Evolutionary conservation across 225 moss, liverwort and hornwort genomes (phyloP), one percentile per base, ranked within the genome.

Genomic region (Neckera pumila): DNA sequence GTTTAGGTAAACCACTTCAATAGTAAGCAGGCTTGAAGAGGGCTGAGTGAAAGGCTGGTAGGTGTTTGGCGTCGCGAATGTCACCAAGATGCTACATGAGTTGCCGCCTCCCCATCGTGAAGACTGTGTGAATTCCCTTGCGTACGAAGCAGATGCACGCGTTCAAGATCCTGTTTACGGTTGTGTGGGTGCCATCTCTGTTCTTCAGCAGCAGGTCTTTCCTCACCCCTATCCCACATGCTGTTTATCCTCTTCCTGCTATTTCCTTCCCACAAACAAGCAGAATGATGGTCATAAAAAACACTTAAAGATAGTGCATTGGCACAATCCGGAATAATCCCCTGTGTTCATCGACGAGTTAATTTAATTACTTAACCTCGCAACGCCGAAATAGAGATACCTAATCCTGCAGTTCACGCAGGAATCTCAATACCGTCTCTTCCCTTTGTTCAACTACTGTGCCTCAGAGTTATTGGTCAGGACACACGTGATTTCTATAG

Each of bases 151-250:
- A 71, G 98, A 98, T 93, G 98, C 98, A 23, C 93, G 98, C 78
- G 98, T 98, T 84, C 98, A 98, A 94, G 98, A 98, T 89, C 98
- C 98, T 65, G 97, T 98, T 26, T 98, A 98, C 82, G 98, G 98
- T 42, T 97, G 98, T 62, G 98, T 98, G 20, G 98, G 98, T 71
- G 98, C 98, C 81, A 98, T 98, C 65, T 98, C 98, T 65, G 94
- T 98, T 72, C 93, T 98, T 90, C 98, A 98, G 89, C 98, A 98
- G 81, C 98, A 98, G 92, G 94, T 94, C 87, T 89, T 87, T 77
- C 89, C 86, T 91, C 88, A 59, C 75, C 89, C 84, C 89, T 83
- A 54, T 54, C 65, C 43, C 22, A 49, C 54, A 61, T n/a, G 25
- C 33, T 83, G 33, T 54, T 83, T 65, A 80, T 62, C 80, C 38